These are phyloP conservation scores for Myxozyma neotropica DNA, from an alignment of 805 yeast genomes.

Conservation along the genomic window DNA sequence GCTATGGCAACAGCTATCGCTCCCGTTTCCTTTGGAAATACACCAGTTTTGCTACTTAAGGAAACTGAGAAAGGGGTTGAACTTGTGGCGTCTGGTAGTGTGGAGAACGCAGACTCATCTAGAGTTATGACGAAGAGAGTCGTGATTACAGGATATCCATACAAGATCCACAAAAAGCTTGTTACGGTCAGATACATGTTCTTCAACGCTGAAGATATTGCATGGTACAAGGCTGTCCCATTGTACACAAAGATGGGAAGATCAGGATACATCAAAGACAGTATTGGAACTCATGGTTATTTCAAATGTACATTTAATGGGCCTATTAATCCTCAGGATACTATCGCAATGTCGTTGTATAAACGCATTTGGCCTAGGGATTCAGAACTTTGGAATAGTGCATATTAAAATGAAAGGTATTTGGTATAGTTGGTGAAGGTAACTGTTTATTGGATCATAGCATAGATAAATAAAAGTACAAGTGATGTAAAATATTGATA, in stretches of 20 bases:
- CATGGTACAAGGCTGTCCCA: conserved; percentile 88
- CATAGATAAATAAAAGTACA: background rate
- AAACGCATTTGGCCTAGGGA: conserved; percentile 86
- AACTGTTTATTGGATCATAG: background rate
- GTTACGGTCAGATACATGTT: conserved; percentile 97
- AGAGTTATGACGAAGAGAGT: conserved; percentile 86
- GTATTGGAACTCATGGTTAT: conserved; percentile 97
- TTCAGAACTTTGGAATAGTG: conserved; percentile 26
- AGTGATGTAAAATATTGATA: too few species aligned
- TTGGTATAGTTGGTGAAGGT: background rate
- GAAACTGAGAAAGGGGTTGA: conserved; percentile 45
- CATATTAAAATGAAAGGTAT: conserved; percentile 8
- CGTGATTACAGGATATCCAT: conserved; percentile 89
- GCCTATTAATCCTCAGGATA: conserved; percentile 86
- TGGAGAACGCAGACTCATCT: conserved; percentile 80
- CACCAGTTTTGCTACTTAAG: conserved; percentile 84
- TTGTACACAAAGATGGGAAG: conserved; percentile 91
- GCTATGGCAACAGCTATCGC: conserved; percentile 84
- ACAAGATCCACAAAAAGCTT: conserved; percentile 89
- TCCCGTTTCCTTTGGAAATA: conserved; percentile 75
- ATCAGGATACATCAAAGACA: conserved; percentile 90
- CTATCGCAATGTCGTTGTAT: conserved; percentile 89
- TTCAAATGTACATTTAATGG: conserved; percentile 95
- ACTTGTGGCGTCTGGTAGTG: conserved; percentile 86
- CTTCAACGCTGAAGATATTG: conserved; percentile 86